Percentiles rank a stretch among this genome's conserved stretches.
Evolutionary conservation across 441 rosid genomes (phyloP).

Genomic region (Arabidopsis hybrid): DNA sequence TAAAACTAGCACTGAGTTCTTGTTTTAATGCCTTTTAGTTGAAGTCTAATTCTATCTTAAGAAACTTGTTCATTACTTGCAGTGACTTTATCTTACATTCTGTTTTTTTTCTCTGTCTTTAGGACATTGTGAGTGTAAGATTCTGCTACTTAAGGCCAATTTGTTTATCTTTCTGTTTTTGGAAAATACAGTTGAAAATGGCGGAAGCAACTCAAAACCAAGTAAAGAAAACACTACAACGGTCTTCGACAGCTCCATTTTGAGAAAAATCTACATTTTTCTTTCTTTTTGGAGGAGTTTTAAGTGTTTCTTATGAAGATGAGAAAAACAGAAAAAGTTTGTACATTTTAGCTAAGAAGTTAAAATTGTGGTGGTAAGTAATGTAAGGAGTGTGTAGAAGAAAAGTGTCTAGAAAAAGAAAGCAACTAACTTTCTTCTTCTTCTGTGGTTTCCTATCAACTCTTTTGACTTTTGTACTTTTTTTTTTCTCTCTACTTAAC

Average conservation of each 20-base stretch:
- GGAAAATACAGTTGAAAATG: slow-evolving; percentile 52
- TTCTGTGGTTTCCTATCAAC: slow-evolving; percentile 3
- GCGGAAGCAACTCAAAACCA: slow-evolving; percentile 57
- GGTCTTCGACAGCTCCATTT: slow-evolving; percentile 77
- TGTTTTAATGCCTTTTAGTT: neutral
- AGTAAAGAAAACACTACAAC: slow-evolving; percentile 54
- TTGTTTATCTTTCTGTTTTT: slow-evolving; percentile 16
- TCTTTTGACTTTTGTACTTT: slow-evolving; percentile 37
- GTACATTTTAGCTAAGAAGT: slow-evolving; percentile 39
- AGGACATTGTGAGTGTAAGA: slow-evolving; percentile 12
- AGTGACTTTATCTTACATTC: neutral
- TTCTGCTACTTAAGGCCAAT: slow-evolving; percentile 10
- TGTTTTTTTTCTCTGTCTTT: neutral
- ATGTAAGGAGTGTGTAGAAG: slow-evolving; percentile 28
- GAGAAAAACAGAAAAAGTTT: slow-evolving; percentile 15
- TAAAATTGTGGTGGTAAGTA: slow-evolving; percentile 33
- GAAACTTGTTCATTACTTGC: neutral
- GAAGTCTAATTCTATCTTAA: neutral
- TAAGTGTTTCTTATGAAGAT: slow-evolving; percentile 6
- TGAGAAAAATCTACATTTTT: slow-evolving; percentile 44
- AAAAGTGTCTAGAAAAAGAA: neutral
- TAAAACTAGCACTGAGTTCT: neutral
- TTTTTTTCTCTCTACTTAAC: neutral
- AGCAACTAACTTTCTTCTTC: slow-evolving; percentile 30
- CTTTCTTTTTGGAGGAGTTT: neutral